A percentile compares a stretch with the other conserved stretches of the same genome.
Evolutionary conservation across 176 grass and related monocot species (phyloP).

Genomic region (Echinochloa phyllopogon): DNA sequence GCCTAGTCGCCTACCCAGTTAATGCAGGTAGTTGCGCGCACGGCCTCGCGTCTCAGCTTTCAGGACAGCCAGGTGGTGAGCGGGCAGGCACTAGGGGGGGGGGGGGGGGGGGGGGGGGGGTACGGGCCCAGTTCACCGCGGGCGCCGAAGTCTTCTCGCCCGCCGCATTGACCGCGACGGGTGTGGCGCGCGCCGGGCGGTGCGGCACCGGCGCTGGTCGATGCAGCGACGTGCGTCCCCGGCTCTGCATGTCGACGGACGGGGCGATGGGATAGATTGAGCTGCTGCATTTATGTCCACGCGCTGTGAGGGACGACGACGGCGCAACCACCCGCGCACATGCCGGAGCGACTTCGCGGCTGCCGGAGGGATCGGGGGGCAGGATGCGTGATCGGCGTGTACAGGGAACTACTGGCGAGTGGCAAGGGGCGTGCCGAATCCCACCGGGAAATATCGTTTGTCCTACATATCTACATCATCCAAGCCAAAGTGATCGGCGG

Average conservation of each 20-base stretch:
- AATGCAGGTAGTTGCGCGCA: conserved; percentile 34
- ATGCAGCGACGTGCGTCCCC: neutral
- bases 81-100: neutral
- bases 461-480: too few relatives aligned
- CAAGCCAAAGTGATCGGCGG: neutral
- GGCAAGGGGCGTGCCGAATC: neutral
- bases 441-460: conserved; percentile 8
- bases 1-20: conserved; percentile 6
- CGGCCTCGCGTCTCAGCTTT: conserved; percentile 8
- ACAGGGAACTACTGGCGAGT: neutral
- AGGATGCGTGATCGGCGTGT: neutral
- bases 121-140: neutral
- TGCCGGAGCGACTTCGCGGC: conserved; percentile 3
- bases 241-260: neutral
- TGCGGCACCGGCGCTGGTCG: neutral
- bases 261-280: neutral
- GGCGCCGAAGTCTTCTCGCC: conserved; percentile 18
- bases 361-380: neutral
- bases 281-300: conserved; percentile 28
- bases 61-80: conserved; percentile 36
- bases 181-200: neutral
- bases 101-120: neutral
- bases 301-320: neutral
- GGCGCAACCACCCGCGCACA: conserved; percentile 40
- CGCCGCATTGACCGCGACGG: conserved; percentile 13